Evolutionary conservation across 139 green algal genomes (phyloP).

Genomic region (Limnomonas spitsbergensis): DNA sequence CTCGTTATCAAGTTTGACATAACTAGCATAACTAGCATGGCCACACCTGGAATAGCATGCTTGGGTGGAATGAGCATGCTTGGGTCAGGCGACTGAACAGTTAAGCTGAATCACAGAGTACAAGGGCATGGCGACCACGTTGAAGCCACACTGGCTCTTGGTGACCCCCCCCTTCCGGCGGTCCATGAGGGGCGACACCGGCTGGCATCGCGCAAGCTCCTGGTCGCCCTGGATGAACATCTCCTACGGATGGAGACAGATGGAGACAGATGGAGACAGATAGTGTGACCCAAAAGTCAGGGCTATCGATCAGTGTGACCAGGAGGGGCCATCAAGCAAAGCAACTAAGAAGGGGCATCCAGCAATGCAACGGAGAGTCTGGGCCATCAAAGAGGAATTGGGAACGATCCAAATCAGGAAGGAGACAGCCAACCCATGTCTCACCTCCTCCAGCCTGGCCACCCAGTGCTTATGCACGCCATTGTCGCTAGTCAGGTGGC

Average conservation of each 20-base stretch:
- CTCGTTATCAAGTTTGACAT: not conserved
- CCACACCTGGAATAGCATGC: not conserved
- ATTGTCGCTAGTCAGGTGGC: constrained; percentile 41
- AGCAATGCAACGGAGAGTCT: not conserved
- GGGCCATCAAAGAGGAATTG: not conserved
- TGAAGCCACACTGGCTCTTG: constrained; percentile 47
- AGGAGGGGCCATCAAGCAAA: not conserved
- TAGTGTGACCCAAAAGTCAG: not conserved
- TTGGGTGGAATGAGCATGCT: not conserved
- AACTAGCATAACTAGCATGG: not conserved
- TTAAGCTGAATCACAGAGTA: not conserved
- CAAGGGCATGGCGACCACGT: not conserved
- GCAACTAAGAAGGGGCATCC: not conserved
- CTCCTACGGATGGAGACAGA: constrained; percentile 27
- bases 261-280: not conserved
- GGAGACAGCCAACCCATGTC: not conserved
- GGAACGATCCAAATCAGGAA: not conserved
- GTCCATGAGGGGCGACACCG: constrained; percentile 51
- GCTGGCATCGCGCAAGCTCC: constrained; percentile 27
- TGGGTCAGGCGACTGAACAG: too few relatives aligned
- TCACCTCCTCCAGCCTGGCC: constrained; percentile 37
- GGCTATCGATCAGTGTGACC: not conserved
- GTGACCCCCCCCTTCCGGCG: constrained; percentile 44
- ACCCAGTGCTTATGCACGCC: constrained; percentile 52
- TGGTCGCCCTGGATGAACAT: constrained; percentile 47